These are phyloP conservation scores for Crucibulum laeve DNA, from an alignment of 768 basidiomycete genomes.

Conservation along the genomic window DNA sequence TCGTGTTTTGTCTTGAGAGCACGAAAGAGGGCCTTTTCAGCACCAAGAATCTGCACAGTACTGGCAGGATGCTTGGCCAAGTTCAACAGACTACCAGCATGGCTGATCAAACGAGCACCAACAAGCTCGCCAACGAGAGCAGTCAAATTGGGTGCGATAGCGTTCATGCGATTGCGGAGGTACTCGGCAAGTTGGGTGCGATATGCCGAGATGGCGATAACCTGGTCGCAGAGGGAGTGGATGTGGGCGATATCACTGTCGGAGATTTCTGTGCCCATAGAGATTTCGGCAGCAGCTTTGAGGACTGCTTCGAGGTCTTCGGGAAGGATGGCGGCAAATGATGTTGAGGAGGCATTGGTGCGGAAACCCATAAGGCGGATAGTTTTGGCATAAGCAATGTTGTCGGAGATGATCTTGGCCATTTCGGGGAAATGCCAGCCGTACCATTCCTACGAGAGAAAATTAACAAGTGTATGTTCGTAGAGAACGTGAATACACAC, in stretches of 20 bases:
- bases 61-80: slow-evolving; percentile 97
- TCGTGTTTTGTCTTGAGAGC: slow-evolving; percentile 99
- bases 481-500: slow-evolving; percentile 32
- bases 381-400: slow-evolving; percentile 93
- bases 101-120: slow-evolving; percentile 89
- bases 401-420: slow-evolving; percentile 97
- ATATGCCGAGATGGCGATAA: slow-evolving; percentile 94
- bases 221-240: slow-evolving; percentile 94
- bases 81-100: slow-evolving; percentile 93
- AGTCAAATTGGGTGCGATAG: slow-evolving; percentile 96
- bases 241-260: slow-evolving; percentile 97
- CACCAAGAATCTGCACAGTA: slow-evolving; percentile 97
- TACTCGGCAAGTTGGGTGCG: slow-evolving; percentile 95
- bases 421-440: slow-evolving; percentile 99
- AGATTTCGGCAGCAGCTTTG: slow-evolving; percentile 95
- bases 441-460: slow-evolving; percentile 86
- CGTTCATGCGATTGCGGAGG: slow-evolving; percentile 95
- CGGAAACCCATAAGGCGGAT: slow-evolving; percentile 95
- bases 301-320: slow-evolving; percentile 95
- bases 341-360: slow-evolving; percentile 84
- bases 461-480: not conserved
- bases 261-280: slow-evolving; percentile 99
- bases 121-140: slow-evolving; percentile 90
- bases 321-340: slow-evolving; percentile 86
- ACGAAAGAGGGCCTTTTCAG: slow-evolving; percentile 96